Conservation (phyloP, 257 asterid species). For the Prunella vulgaris region DNA sequence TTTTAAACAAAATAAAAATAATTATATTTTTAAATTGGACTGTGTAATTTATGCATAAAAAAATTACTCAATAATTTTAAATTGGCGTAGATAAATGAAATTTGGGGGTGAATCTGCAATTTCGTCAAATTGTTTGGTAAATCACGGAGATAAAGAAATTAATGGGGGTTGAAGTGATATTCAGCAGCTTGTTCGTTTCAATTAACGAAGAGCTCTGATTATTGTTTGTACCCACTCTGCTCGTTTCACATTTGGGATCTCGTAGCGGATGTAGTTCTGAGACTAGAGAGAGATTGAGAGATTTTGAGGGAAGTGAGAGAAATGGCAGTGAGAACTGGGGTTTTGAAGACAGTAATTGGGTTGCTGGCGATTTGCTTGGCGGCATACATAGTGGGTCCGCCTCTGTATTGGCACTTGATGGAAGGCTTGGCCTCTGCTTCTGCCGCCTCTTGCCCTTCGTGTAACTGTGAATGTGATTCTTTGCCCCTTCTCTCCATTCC, state of each 20-base stretch:
- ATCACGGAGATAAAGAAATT: not conserved
- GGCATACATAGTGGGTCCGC: conserved; percentile 78
- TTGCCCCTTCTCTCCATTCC: conserved; percentile 67
- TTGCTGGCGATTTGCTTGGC: conserved; percentile 63
- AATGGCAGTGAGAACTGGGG: conserved; percentile 60
- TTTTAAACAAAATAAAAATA: too few species aligned
- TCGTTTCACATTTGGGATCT: conserved; percentile 25
- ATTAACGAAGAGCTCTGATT: conserved; percentile 2
- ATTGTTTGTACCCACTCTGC: conserved; percentile 16
- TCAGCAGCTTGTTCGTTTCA: conserved; percentile 16
- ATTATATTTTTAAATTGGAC: too few species aligned
- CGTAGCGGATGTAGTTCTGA: conserved; percentile 7
- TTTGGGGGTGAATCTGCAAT: not conserved
- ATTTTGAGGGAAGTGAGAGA: not conserved
- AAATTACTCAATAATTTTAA: too few species aligned
- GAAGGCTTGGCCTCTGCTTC: conserved; percentile 69
- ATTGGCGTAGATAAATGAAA: not conserved
- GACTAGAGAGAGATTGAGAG: conserved; percentile 13
- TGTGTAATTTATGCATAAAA: too few species aligned
- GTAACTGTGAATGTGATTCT: conserved; percentile 75
- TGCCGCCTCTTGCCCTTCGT: conserved; percentile 62
- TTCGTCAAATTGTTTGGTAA: not conserved
- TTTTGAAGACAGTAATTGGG: conserved; percentile 49
- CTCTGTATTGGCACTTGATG: conserved; percentile 79
- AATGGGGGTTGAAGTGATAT: conserved; percentile 12